Conservation (phyloP, 495 filamentous ascomycete genomes). For the Polyplosphaeria fusca region DNA sequence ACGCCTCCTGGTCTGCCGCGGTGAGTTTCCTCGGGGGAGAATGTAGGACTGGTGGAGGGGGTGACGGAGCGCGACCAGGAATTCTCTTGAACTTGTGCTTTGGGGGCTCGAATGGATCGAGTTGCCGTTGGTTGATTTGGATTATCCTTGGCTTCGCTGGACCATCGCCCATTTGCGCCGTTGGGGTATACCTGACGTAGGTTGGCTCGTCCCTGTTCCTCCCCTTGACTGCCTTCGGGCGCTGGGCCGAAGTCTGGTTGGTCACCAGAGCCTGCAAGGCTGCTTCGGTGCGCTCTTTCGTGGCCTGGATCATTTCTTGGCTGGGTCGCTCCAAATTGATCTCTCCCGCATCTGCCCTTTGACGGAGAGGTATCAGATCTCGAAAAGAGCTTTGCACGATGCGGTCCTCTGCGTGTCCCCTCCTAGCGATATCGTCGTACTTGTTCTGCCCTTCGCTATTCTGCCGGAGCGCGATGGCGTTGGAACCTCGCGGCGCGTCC, state of each 20-base stretch:
- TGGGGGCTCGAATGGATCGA: constrained; percentile 96
- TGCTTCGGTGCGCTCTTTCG: constrained; percentile 82
- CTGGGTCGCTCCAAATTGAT: constrained; percentile 84
- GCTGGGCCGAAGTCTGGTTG: constrained; percentile 85
- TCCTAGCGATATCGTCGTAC: constrained; percentile 91
- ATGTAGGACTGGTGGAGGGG: constrained; percentile 92
- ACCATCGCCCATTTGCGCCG: constrained; percentile 92
- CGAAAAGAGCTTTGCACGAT: constrained; percentile 95
- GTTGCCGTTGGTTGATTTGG: constrained; percentile 94
- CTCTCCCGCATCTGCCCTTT: constrained; percentile 90
- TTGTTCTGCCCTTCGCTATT: constrained; percentile 90
- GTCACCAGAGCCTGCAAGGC: constrained; percentile 78
- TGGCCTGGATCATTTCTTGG: constrained; percentile 74
- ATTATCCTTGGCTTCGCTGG: constrained; percentile 93
- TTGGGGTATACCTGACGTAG: constrained; percentile 92
- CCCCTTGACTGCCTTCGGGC: constrained; percentile 88
- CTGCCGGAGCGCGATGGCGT: constrained; percentile 87
- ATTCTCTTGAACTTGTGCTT: constrained; percentile 99
- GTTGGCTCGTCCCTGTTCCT: constrained; percentile 77
- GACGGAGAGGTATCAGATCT: constrained; percentile 90
- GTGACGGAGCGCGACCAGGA: constrained; percentile 86
- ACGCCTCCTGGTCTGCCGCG: constrained; percentile 94
- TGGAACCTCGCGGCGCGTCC: constrained; percentile 63
- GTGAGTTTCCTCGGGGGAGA: constrained; percentile 93
- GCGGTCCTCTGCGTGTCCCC: constrained; percentile 77